These are phyloP conservation scores for Sparassis latifolia DNA, from an alignment of 1,284 basidiomycete species.

Conservation along the genomic window DNA sequence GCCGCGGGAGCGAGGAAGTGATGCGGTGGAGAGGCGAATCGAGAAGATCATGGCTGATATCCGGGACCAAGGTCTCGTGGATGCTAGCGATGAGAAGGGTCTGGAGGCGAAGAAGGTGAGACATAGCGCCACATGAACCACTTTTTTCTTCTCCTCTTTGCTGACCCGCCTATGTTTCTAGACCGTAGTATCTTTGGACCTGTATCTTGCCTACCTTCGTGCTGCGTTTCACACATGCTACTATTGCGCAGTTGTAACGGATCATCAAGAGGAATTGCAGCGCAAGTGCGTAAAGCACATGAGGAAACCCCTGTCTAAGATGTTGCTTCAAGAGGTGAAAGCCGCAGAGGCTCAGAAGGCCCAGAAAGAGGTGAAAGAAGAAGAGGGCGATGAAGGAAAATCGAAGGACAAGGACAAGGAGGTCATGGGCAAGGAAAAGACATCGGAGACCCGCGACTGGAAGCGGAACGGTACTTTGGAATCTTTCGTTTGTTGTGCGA, in stretches of 20 bases:
- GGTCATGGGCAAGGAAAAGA: constrained; percentile 31
- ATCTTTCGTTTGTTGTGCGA: neutral
- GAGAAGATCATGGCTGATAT: constrained; percentile 67
- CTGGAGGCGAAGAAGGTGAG: constrained; percentile 65
- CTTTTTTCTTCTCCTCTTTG: constrained; percentile 9
- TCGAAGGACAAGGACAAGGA: constrained; percentile 22
- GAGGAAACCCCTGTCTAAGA: constrained; percentile 63
- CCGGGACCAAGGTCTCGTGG: constrained; percentile 52
- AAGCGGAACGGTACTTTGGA: constrained; percentile 56
- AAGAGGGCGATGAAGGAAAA: constrained; percentile 26
- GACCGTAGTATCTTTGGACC: constrained; percentile 73
- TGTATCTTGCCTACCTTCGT: constrained; percentile 81
- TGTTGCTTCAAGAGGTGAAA: constrained; percentile 49
- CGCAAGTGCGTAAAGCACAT: constrained; percentile 90
- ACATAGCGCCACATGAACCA: constrained; percentile 1
- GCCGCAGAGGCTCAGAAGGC: constrained; percentile 37
- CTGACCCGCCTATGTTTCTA: constrained; percentile 22
- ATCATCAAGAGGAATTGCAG: constrained; percentile 90
- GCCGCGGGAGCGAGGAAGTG: constrained; percentile 54
- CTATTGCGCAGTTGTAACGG: constrained; percentile 88
- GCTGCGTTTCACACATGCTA: constrained; percentile 88
- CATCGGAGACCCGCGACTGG: constrained; percentile 48
- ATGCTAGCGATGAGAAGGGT: constrained; percentile 54
- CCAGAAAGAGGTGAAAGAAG: constrained; percentile 34
- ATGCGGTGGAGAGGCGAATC: constrained; percentile 68